phyloP scores from a whole-genome alignment of 176 grass and related monocot genomes.

The Musa beccarii region DNA sequence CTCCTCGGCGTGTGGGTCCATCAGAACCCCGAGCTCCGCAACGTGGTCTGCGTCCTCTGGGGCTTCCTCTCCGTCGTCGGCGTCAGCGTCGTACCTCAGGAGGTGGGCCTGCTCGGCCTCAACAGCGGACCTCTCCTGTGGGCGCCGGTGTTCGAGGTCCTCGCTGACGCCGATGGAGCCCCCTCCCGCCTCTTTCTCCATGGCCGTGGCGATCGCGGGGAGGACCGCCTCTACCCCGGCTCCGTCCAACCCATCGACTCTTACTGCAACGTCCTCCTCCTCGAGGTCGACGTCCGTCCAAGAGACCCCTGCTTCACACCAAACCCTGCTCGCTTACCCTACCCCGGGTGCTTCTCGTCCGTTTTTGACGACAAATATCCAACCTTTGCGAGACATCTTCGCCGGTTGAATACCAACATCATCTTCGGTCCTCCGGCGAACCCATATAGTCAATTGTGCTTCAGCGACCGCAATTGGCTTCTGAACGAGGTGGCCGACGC shows the following conservation, averaged over 20 bases:
- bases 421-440: constrained; percentile 20
- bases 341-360: constrained; percentile 24
- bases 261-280: constrained; percentile 49
- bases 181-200: constrained; percentile 71
- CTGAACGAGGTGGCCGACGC: constrained; percentile 21
- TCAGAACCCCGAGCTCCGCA: constrained; percentile 87
- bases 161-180: constrained; percentile 38
- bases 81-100: constrained; percentile 58
- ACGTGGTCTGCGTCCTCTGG: constrained; percentile 59
- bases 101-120: constrained; percentile 28
- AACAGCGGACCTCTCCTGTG: constrained; percentile 31
- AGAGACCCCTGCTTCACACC: background rate
- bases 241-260: constrained; percentile 31
- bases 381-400: background rate
- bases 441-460: constrained; percentile 25
- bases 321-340: background rate
- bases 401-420: constrained; percentile 22
- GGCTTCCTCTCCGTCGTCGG: constrained; percentile 77
- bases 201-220: constrained; percentile 24
- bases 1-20: constrained; percentile 69
- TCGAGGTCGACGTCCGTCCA: constrained; percentile 38
- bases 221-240: constrained; percentile 41
- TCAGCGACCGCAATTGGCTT: constrained; percentile 31
- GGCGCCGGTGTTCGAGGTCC: constrained; percentile 79
- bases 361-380: constrained; percentile 13